Conservation (phyloP, 2,329 filamentous ascomycete genomes). For the Penicillium capsulatum region DNA sequence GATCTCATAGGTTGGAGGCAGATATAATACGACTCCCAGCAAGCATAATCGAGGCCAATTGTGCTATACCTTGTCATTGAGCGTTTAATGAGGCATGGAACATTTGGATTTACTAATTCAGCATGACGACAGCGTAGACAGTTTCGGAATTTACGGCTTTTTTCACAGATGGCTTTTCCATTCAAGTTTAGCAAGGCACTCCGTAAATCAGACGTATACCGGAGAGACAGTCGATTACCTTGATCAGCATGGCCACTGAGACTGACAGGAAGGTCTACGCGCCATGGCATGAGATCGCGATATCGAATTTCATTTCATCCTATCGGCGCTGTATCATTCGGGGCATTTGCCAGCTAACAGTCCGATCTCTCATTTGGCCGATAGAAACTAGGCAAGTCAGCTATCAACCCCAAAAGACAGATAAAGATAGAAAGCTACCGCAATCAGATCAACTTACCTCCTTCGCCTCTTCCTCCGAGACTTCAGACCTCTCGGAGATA, state of each 20-base stretch:
- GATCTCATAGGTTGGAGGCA: conserved; percentile 35
- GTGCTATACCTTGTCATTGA: conserved; percentile 3
- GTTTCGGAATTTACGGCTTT: no score
- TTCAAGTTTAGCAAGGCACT: no score
- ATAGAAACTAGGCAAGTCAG: conserved; percentile 6
- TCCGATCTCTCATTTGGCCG: conserved; percentile 1
- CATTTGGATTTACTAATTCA: conserved; percentile 3
- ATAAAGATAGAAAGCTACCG: no score
- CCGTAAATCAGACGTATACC: no score
- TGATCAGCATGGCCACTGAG: no score
- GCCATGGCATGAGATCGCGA: no score
- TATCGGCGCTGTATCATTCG: no score
- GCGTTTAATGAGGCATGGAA: conserved; percentile 9
- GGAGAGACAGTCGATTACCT: neutral
- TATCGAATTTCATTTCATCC: neutral
- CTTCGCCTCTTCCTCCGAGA: conserved; percentile 67
- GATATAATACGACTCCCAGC: neutral
- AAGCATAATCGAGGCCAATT: neutral
- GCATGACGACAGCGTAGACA: no score
- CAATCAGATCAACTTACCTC: conserved; percentile 39
- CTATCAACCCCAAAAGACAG: neutral
- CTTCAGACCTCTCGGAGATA: conserved; percentile 60
- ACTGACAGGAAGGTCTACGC: neutral
- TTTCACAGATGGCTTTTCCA: no score
- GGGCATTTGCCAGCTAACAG: neutral